A percentile compares a stretch with the other conserved stretches of the same genome.
Evolutionary conservation across 192 early-diverging fungal genomes (phyloP).

Genomic region (Phycomyces nitens): DNA sequence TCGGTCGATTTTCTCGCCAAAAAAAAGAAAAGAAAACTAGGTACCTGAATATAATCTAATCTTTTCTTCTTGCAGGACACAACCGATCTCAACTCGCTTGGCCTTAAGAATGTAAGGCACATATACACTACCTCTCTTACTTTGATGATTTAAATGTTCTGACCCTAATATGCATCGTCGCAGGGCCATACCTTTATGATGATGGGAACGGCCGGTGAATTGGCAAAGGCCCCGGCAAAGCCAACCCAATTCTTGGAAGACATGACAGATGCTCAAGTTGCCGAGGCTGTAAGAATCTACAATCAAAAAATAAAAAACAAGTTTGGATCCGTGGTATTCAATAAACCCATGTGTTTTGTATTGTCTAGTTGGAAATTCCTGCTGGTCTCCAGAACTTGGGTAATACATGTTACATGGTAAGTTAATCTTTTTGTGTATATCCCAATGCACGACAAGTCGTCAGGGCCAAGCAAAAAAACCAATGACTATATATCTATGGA

Average conservation of each 20-base stretch:
- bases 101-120: constrained; percentile 68
- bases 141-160: too few relatives aligned
- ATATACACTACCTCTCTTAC: too few relatives aligned
- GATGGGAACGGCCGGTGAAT: constrained; percentile 95
- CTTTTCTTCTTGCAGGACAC: constrained; percentile 57
- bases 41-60: not conserved
- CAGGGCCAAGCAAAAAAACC: not conserved
- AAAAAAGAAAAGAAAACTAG: not conserved
- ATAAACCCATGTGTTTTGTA: not conserved
- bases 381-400: constrained; percentile 88
- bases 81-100: constrained; percentile 67
- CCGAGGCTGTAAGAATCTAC: constrained; percentile 63
- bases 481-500: not conserved
- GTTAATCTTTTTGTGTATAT: not conserved
- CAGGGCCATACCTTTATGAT: constrained; percentile 66
- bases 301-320: too few relatives aligned
- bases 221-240: constrained; percentile 77
- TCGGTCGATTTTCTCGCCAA: too few relatives aligned
- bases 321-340: not conserved
- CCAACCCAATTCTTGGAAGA: constrained; percentile 84
- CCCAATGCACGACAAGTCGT: too few relatives aligned
- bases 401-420: constrained; percentile 84
- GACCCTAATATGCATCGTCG: too few relatives aligned
- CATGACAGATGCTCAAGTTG: constrained; percentile 84
- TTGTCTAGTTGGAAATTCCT: constrained; percentile 77